phyloP scores from a whole-genome alignment of 1,284 basidiomycete species.

The Boletus hoseneyae region DNA sequence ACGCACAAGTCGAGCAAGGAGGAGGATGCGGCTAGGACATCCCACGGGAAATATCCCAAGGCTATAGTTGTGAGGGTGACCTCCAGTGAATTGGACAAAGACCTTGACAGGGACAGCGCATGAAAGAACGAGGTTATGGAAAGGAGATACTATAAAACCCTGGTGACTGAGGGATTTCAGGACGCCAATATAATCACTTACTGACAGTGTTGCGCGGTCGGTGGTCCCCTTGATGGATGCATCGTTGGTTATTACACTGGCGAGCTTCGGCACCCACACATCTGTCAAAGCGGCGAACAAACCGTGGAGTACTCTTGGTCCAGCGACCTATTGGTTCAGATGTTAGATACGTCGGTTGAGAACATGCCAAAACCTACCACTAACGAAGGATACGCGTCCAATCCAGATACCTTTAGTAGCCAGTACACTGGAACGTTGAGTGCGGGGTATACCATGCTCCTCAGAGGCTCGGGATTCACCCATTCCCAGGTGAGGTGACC shows the following conservation, averaged over 20 bases:
- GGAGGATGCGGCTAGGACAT: slow-evolving; percentile 29
- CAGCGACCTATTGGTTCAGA: slow-evolving; percentile 53
- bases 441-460: slow-evolving; percentile 70
- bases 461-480: slow-evolving; percentile 64
- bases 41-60: slow-evolving; percentile 78
- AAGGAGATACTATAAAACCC: slow-evolving; percentile 60
- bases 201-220: slow-evolving; percentile 50
- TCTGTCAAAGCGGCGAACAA: slow-evolving; percentile 81
- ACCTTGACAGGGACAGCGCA: slow-evolving; percentile 79
- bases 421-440: slow-evolving; percentile 81
- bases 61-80: slow-evolving; percentile 82
- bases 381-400: slow-evolving; percentile 28
- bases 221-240: slow-evolving; percentile 36
- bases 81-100: slow-evolving; percentile 92
- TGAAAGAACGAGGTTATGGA: slow-evolving; percentile 89
- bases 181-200: slow-evolving; percentile 39
- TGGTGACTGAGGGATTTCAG: not conserved
- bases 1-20: slow-evolving; percentile 24
- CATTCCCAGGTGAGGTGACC: slow-evolving; percentile 98
- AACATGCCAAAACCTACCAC: slow-evolving; percentile 22
- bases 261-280: slow-evolving; percentile 65
- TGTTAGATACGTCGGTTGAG: slow-evolving; percentile 4
- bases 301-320: slow-evolving; percentile 81
- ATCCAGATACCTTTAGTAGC: slow-evolving; percentile 52
- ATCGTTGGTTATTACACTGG: slow-evolving; percentile 56